Base-by-base conservation (phyloP, 2,329 filamentous ascomycete genomes). In the Pseudocercospora cruenta region DNA sequence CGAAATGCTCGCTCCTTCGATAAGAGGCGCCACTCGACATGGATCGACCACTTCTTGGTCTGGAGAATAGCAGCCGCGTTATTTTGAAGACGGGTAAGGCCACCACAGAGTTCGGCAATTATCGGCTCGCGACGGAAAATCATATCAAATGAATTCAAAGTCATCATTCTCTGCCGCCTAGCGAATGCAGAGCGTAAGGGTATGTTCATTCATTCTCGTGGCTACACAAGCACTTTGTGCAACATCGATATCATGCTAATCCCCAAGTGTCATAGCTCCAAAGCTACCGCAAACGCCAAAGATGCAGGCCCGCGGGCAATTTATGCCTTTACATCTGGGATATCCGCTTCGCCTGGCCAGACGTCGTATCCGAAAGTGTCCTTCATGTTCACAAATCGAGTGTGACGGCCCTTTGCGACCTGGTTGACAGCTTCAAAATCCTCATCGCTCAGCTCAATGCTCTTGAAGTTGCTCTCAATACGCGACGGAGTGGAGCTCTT, bases 301-400 rank as follows among this genome's bases (percentile, higher is more conserved):
- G 9, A 31, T 26, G 51, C 26, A 31, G 24, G 22, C 4, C 3
- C 16, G 7, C 16, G 16, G 7, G 39, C 39, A 6, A 55, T 39
- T 49, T 60, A 66, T 51, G 58, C 62, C 57, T 66, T 55, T 4
- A 66, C 60, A 39, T 66, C 64, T 19, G 64, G 60, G 12, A 66
- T 66, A 14, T 63, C 26, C 31, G 33, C 58, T 28, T 66, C 64
- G 28, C 59, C 64, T n/a, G 64, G 64, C 64, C 64, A 66, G 31
- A 66, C 85, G 72, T 92, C 83, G 76, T 90, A 91, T 6, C 90
- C 90, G 77, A 92, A 92, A 0, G 88, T 91, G 70, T 91, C 90
- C 84, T 91, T 92, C 90, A 92, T 92, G 81, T 93, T 92, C 66
- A 93, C 90, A 74, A 93, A 92, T 43, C 90, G 86, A 26, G 85